Evolutionary conservation across 306 rosid genomes (phyloP), one percentile per base, ranked within the genome.

Genomic region (Begonia fuchsioides): DNA sequence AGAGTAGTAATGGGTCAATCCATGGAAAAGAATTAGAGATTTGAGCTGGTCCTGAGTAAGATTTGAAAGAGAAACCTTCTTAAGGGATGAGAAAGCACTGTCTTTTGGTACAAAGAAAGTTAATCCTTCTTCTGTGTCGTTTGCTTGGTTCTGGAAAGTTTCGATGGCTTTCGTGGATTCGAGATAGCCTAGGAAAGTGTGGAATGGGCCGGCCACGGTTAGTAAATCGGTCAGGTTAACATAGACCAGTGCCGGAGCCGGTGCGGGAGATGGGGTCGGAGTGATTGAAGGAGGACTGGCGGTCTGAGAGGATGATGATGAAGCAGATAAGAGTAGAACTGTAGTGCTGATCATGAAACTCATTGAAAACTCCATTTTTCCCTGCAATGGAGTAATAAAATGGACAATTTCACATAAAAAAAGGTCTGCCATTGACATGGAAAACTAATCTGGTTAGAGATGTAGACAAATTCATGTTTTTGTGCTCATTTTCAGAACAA

Each of bases 71-170:
- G 95, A 72, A 41, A 90, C 72, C 14, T 68, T 79, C 53, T 77
- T 81, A 15, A 66, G 63, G 12, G 85, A 44, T 10, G 77, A 39
- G 72, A 90, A 90, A 45, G 95, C 71, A 46, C 43, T 44, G 16
- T 90, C 92, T 65, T 69, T 77, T 0, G 94, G 95, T 3, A 90
- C 98, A 75, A 85, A 90, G 72, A 85, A 62, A 16, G 95, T 90
- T 9, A 90, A 70, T 44, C 98, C 95, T 70, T 79, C 94, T 59
- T 81, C 81, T 16, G 98, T 81, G 69, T 82, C 64, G 68, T 90
- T 90, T 68, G 98, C 94, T 67, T 90, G 95, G 79, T 77, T 82
- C 63, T 90, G 95, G 65, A 85, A 82, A 8, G 93, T 81, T 19
- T 85, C 95, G 15, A 85, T 13, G 53, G 73, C 95, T 65, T 90